Percentiles rank a stretch among this genome's conserved stretches.
These are phyloP conservation scores for Candida awuae DNA, from an alignment of 805 yeast genomes.

Conservation along the genomic window DNA sequence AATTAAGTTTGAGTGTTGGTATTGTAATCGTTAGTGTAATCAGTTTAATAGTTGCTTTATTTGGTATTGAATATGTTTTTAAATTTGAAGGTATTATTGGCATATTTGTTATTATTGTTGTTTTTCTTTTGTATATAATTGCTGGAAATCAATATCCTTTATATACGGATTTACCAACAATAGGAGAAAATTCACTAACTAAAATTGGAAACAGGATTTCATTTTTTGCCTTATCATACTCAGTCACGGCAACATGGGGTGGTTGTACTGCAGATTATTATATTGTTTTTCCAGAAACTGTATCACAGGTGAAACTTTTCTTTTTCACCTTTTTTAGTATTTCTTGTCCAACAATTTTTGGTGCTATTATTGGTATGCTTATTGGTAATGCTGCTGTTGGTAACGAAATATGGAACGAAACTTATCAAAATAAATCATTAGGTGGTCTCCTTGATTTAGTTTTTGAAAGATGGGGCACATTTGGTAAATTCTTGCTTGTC, in stretches of 20 bases:
- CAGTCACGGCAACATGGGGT: slow-evolving; percentile 86
- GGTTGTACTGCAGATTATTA: slow-evolving; percentile 81
- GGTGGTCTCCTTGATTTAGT: slow-evolving; percentile 69
- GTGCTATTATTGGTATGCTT: slow-evolving; percentile 66
- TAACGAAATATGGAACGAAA: slow-evolving; percentile 47
- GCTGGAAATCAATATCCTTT: slow-evolving; percentile 36
- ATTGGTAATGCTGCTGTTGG: slow-evolving; percentile 58
- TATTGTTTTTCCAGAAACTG: slow-evolving; percentile 67
- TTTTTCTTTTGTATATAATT: slow-evolving; percentile 58
- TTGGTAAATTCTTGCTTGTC: slow-evolving; percentile 68
- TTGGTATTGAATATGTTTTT: slow-evolving; percentile 69
- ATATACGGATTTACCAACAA: slow-evolving; percentile 32
- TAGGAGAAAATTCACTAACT: slow-evolving; percentile 32
- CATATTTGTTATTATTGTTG: slow-evolving; percentile 60
- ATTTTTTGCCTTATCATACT: slow-evolving; percentile 63
- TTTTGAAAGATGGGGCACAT: slow-evolving; percentile 63
- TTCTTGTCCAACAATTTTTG: slow-evolving; percentile 64
- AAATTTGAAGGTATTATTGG: slow-evolving; percentile 61
- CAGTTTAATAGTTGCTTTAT: slow-evolving; percentile 60
- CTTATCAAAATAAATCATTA: slow-evolving; percentile 53
- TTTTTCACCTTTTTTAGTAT: slow-evolving; percentile 58
- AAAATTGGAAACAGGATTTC: slow-evolving; percentile 62
- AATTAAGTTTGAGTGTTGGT: slow-evolving; percentile 65
- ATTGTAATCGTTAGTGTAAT: slow-evolving; percentile 60
- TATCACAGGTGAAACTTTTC: slow-evolving; percentile 49